Percentiles rank a stretch among this genome's conserved stretches.
Evolutionary conservation across 345 rosid genomes (phyloP).

Genomic region (Brassica carinata): DNA sequence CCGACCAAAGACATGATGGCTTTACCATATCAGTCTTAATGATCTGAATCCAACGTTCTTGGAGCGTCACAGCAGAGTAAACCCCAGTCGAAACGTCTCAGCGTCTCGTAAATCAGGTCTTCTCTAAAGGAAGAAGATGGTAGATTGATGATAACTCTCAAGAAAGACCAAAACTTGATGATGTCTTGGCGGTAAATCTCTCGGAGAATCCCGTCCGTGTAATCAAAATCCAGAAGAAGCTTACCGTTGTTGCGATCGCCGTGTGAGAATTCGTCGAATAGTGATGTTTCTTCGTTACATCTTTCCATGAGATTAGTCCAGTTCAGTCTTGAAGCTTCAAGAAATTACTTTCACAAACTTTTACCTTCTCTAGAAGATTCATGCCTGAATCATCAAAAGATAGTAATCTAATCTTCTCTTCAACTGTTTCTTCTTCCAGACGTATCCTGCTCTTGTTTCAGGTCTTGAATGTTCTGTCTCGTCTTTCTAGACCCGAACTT

Average conservation of each 20-base stretch:
- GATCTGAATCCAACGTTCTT: slow-evolving; percentile 48
- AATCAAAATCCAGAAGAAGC: slow-evolving; percentile 52
- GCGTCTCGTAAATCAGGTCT: slow-evolving; percentile 46
- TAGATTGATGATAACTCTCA: not conserved
- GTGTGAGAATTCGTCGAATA: slow-evolving; percentile 45
- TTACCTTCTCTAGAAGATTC: slow-evolving; percentile 18
- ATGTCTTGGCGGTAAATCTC: slow-evolving; percentile 44
- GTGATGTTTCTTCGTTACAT: slow-evolving; percentile 47
- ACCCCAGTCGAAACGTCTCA: slow-evolving; percentile 57
- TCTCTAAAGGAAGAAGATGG: slow-evolving; percentile 21
- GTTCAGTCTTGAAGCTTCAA: slow-evolving; percentile 48
- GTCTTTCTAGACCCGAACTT: slow-evolving; percentile 37
- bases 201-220: slow-evolving; percentile 56
- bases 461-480: slow-evolving; percentile 28
- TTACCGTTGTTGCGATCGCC: slow-evolving; percentile 5
- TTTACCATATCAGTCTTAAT: slow-evolving; percentile 51
- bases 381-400: slow-evolving; percentile 13
- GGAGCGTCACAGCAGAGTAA: slow-evolving; percentile 35
- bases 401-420: slow-evolving; percentile 28
- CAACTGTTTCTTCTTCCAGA: slow-evolving; percentile 48
- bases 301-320: slow-evolving; percentile 58
- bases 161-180: slow-evolving; percentile 7
- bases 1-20: slow-evolving; percentile 52
- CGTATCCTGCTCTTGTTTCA: slow-evolving; percentile 22
- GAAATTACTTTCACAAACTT: slow-evolving; percentile 45